phyloP scores from a whole-genome alignment of 805 yeast genomes.

The Candida coquimbonensis region DNA sequence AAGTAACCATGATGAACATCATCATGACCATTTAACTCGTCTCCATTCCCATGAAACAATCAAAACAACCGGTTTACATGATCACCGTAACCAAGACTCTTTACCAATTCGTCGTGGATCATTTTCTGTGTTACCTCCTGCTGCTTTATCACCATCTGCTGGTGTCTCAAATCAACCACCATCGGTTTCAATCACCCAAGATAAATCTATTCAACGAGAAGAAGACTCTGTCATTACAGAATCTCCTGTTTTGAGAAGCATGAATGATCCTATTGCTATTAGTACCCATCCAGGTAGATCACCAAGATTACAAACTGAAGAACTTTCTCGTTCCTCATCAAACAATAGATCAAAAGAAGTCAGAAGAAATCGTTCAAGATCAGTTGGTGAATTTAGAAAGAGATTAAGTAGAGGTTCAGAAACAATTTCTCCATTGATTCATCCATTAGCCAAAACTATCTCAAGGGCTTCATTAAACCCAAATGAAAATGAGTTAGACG shows the following conservation, averaged over 20 bases:
- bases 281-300: neutral
- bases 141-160: conserved; percentile 13
- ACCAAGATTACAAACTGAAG: neutral
- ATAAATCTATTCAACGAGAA: neutral
- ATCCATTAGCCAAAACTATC: conserved; percentile 16
- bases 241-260: neutral
- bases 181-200: no score
- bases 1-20: conserved; percentile 11
- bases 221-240: neutral
- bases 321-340: conserved; percentile 1
- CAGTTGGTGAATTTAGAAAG: conserved; percentile 35
- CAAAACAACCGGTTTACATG: conserved; percentile 36
- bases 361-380: conserved; percentile 21
- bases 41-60: conserved; percentile 28
- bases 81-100: conserved; percentile 42
- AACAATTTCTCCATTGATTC: conserved; percentile 17
- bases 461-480: conserved; percentile 17
- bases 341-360: neutral
- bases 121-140: conserved; percentile 18
- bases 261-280: neutral
- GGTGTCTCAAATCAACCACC: no score
- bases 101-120: conserved; percentile 28
- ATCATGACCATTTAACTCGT: conserved; percentile 5
- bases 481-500: conserved; percentile 31
- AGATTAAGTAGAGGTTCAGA: conserved; percentile 16